Base-by-base conservation (phyloP, 805 yeast genomes). In the Saturnispora quitensis region DNA sequence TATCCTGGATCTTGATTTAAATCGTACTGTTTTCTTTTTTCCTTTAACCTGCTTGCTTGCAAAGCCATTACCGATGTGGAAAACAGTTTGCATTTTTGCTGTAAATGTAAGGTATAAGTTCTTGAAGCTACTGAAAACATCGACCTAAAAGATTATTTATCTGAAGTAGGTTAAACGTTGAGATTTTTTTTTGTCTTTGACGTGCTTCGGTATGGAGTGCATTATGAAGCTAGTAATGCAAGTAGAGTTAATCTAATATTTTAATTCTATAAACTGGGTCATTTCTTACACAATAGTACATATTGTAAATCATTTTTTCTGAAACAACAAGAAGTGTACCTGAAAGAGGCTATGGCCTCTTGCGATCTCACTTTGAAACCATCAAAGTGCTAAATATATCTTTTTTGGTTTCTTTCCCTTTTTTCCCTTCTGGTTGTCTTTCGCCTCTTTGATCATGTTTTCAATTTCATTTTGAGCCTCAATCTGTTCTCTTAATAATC, bases 401-500 rank as follows among this genome's bases (percentile, higher is more conserved):
- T 51, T 56, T 38, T 51, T 55, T 13, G 38, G 43, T 65, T 77
- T 78, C 60, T 74, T 74, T 38, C 64, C 64, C 60, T 72, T 74
- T 50, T 68, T 73, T 4, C 61, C 52, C 44, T 60, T 55, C 6
- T 63, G 69, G 33, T 51, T 56, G 45, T 49, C 63, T 58, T 58
- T 64, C 56, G 74, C 75, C 53, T 73, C 77, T 57, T 73, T 76
- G 53, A 71, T 74, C 3, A 81, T 82, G 56, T 71, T 72, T 25
- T 76, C 66, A 22, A 82, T 70, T 51, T 71, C 74, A 47, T 68
- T 61, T 36, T 55, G 58, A 20, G 62, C 56, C 55, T 69, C 75
- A 7, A 75, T 75, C 43, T 76, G 82, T 61, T 73, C 71, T 40
- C 72, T 76, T 8, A 68, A 73, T 24, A 36, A 9, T 13, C 43